These are phyloP conservation scores for Leptographium flavum DNA, from an alignment of 2,329 filamentous ascomycete species.

Conservation along the genomic window DNA sequence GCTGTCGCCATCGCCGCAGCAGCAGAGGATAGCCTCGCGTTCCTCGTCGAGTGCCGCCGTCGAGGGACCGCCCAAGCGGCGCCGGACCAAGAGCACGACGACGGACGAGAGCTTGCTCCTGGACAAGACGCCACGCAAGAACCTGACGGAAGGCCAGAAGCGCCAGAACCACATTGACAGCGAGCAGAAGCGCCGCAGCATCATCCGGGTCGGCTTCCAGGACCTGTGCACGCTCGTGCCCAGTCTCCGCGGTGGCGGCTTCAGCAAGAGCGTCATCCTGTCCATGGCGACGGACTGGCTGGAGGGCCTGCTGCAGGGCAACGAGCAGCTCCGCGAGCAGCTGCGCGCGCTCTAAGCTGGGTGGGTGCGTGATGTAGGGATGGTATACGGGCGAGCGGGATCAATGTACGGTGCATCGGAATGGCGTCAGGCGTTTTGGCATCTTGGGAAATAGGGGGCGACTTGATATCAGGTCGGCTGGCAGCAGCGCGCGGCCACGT, in stretches of 20 bases:
- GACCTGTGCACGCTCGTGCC: constrained; percentile 67
- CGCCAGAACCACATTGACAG: constrained; percentile 76
- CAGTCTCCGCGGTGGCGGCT: constrained; percentile 55
- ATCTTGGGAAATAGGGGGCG: no score
- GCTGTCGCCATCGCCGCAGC: not conserved
- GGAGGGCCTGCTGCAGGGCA: constrained; percentile 57
- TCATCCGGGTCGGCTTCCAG: constrained; percentile 72
- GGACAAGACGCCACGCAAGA: constrained; percentile 43
- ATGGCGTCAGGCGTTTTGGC: no score
- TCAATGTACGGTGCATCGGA: no score
- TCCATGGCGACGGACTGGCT: constrained; percentile 64
- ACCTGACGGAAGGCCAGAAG: constrained; percentile 70
- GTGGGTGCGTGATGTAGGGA: not conserved
- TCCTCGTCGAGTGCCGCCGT: not conserved
- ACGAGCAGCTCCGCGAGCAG: constrained; percentile 42
- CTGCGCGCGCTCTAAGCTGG: constrained; percentile 18
- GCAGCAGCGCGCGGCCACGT: no score
- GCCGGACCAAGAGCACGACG: not conserved
- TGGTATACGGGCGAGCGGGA: no score
- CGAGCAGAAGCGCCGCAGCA: constrained; percentile 71
- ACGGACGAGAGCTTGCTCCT: not conserved
- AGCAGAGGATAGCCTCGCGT: not conserved
- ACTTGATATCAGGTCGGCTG: no score
- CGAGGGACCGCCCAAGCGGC: not conserved
- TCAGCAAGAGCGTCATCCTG: constrained; percentile 73